Evolutionary conservation across 257 asterid species (phyloP).

Genomic region (Ballota nigra): DNA sequence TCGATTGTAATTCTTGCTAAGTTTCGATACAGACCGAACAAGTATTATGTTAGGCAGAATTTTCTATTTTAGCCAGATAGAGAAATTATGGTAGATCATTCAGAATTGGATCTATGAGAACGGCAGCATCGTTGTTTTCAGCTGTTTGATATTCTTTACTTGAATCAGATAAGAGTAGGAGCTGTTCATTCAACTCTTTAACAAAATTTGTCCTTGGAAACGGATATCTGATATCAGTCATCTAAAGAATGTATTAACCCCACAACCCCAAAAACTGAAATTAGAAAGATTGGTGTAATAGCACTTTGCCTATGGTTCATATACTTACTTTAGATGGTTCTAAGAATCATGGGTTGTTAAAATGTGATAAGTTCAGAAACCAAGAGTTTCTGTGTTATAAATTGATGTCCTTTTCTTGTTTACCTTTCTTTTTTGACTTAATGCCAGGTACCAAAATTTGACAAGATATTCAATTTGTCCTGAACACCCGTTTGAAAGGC

Average conservation of each 20-base stretch:
- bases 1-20: slow-evolving; percentile 7
- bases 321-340: background rate
- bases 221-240: background rate
- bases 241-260: too few species aligned
- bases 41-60: background rate
- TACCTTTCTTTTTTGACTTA: slow-evolving; percentile 5
- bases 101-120: slow-evolving; percentile 7
- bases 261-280: too few species aligned
- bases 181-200: background rate
- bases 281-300: too few species aligned
- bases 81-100: background rate
- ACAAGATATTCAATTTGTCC: slow-evolving; percentile 27
- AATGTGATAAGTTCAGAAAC: background rate
- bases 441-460: slow-evolving; percentile 31
- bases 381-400: too few species aligned
- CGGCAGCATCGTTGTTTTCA: background rate
- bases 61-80: background rate
- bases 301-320: background rate
- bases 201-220: background rate
- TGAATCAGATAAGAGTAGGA: background rate
- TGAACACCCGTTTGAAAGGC: slow-evolving; percentile 25
- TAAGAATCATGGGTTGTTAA: background rate
- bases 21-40: background rate
- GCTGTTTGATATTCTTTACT: background rate
- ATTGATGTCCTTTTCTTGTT: background rate